phyloP scores from a whole-genome alignment of 2,329 filamentous ascomycete genomes.

The Aotearoamyces nothofagi region DNA sequence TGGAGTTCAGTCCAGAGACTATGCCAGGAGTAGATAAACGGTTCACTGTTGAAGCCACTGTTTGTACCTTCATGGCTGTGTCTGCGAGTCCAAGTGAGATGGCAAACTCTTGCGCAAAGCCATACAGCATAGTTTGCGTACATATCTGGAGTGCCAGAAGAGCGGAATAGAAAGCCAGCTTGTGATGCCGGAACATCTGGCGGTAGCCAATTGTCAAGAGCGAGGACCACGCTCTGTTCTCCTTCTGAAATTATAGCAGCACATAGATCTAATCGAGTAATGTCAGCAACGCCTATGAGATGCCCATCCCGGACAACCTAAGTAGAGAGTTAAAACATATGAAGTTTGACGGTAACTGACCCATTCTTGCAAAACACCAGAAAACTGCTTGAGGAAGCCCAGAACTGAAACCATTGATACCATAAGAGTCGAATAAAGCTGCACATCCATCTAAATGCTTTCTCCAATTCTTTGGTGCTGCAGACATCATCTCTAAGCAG shows the following conservation, averaged over 20 bases:
- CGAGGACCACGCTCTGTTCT: constrained; percentile 31
- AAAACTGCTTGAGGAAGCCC: constrained; percentile 35
- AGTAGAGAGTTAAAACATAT: not conserved
- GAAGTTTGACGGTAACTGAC: too few species aligned
- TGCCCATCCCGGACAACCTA: too few species aligned
- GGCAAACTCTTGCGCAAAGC: constrained; percentile 33
- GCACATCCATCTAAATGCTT: constrained; percentile 41
- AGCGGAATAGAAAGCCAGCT: constrained; percentile 15
- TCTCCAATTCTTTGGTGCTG: constrained; percentile 32
- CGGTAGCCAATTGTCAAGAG: constrained; percentile 34
- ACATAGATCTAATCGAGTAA: too few species aligned
- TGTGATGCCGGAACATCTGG: too few species aligned
- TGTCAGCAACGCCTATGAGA: too few species aligned
- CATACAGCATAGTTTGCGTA: constrained; percentile 45
- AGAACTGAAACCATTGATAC: constrained; percentile 31
- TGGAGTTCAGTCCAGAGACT: constrained; percentile 33
- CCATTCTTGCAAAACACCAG: constrained; percentile 43
- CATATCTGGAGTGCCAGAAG: constrained; percentile 35
- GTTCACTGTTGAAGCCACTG: too few species aligned
- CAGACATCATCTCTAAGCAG: constrained; percentile 32
- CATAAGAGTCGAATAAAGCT: constrained; percentile 32
- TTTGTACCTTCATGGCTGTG: too few species aligned
- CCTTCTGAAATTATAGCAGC: constrained; percentile 35
- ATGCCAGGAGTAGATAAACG: constrained; percentile 29
- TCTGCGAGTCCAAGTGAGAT: constrained; percentile 31